phyloP scores from a whole-genome alignment of 1,139 yeast genomes.

The Yarrowia galli region DNA sequence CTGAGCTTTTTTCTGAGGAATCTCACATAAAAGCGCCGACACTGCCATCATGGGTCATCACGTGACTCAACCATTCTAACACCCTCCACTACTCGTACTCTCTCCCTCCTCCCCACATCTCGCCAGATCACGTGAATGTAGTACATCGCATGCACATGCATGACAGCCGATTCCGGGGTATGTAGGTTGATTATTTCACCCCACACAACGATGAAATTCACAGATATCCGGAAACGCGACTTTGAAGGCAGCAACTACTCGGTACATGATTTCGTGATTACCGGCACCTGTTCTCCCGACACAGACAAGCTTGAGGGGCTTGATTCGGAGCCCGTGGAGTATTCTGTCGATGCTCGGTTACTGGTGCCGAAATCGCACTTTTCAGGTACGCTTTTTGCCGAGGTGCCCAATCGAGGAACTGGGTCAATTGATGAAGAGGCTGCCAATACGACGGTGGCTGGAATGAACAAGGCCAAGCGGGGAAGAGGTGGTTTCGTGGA shows the following conservation, averaged over 20 bases:
- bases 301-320: background rate
- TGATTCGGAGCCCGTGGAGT: background rate
- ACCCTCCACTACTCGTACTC: no score
- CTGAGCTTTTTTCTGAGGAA: no score
- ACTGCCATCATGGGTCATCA: no score
- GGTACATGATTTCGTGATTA: conserved; percentile 2
- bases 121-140: background rate
- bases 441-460: background rate
- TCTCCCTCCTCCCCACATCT: background rate
- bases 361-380: conserved; percentile 12
- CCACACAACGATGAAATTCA: conserved; percentile 9
- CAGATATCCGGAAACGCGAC: background rate
- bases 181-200: background rate
- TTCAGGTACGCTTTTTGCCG: conserved; percentile 29
- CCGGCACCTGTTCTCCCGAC: background rate
- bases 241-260: background rate
- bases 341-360: conserved; percentile 35
- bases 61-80: no score
- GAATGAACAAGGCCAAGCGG: conserved; percentile 8
- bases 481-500: conserved; percentile 32
- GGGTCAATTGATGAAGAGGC: conserved; percentile 35
- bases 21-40: no score
- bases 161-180: conserved; percentile 1
- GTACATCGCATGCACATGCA: background rate
- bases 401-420: conserved; percentile 17